Percentiles rank a stretch among this genome's conserved stretches.
phyloP scores from a whole-genome alignment of 139 green algal species.

The Diplosphaera chodatii region DNA sequence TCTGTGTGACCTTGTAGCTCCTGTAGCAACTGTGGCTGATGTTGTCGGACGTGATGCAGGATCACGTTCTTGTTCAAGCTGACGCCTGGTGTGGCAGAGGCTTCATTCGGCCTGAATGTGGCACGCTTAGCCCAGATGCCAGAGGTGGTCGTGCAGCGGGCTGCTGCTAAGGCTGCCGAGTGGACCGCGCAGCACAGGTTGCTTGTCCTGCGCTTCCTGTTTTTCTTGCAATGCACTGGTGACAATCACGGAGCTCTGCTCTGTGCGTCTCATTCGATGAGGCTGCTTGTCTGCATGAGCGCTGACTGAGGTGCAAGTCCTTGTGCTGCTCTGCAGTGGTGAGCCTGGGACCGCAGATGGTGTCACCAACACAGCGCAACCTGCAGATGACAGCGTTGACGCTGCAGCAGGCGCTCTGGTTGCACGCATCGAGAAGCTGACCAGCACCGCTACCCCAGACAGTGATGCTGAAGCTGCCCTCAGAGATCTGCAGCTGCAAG shows the following conservation, averaged over 20 bases:
- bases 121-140: constrained; percentile 74
- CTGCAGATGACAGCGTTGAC: not conserved
- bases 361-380: too few relatives aligned
- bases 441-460: not conserved
- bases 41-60: not conserved
- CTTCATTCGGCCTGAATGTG: constrained; percentile 85
- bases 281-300: not conserved
- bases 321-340: not conserved
- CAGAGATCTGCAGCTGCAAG: not conserved
- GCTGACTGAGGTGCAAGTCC: too few relatives aligned
- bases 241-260: not conserved
- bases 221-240: too few relatives aligned
- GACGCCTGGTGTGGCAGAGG: constrained; percentile 53
- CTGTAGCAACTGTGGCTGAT: too few relatives aligned
- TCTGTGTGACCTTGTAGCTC: too few relatives aligned
- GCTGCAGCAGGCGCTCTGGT: not conserved
- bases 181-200: not conserved
- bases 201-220: too few relatives aligned
- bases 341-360: not conserved
- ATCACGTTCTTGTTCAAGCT: constrained; percentile 90
- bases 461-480: not conserved
- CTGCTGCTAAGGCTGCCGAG: constrained; percentile 11
- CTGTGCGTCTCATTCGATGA: not conserved
- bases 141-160: constrained; percentile 18
- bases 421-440: not conserved